These are phyloP conservation scores for Termitomyces heimii DNA, from an alignment of 768 basidiomycete genomes.

Conservation along the genomic window DNA sequence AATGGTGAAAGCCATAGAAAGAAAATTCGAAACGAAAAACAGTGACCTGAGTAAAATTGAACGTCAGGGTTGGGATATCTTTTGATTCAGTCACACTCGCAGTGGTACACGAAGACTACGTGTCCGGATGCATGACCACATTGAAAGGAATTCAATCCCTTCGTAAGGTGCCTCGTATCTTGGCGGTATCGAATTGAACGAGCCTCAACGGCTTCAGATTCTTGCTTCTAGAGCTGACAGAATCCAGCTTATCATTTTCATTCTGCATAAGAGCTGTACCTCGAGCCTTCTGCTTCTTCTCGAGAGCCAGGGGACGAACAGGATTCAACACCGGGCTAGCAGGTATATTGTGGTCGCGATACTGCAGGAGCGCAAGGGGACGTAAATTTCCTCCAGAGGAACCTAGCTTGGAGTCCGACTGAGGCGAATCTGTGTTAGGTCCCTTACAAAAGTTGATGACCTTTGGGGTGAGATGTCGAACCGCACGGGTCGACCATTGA, in stretches of 20 bases:
- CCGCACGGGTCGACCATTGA: conserved; percentile 44
- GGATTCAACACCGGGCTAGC: conserved; percentile 15
- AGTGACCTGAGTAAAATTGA: conserved; percentile 9
- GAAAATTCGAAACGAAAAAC: neutral
- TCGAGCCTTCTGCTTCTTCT: conserved; percentile 46
- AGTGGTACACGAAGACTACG: conserved; percentile 36
- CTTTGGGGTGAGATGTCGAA: conserved; percentile 50
- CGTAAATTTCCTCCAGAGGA: conserved; percentile 47
- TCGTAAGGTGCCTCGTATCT: conserved; percentile 51
- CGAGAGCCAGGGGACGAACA: conserved; percentile 51
- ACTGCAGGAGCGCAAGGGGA: conserved; percentile 56
- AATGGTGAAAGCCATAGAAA: conserved; percentile 4
- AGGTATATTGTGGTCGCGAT: conserved; percentile 40
- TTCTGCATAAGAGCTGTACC: conserved; percentile 23
- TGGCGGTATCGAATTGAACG: conserved; percentile 56
- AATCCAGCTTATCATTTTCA: conserved; percentile 33
- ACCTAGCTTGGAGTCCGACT: conserved; percentile 26
- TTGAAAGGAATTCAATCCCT: conserved; percentile 52
- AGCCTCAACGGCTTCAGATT: conserved; percentile 57
- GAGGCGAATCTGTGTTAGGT: conserved; percentile 20
- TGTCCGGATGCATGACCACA: conserved; percentile 53
- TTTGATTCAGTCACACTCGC: conserved; percentile 30
- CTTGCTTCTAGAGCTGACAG: conserved; percentile 30
- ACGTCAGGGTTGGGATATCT: conserved; percentile 12
- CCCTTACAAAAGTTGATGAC: conserved; percentile 40